Percentiles rank a stretch among this genome's conserved stretches.
These are phyloP conservation scores for Porphyra umbilicalis DNA, from an alignment of 31 red algal genomes.

Conservation along the genomic window DNA sequence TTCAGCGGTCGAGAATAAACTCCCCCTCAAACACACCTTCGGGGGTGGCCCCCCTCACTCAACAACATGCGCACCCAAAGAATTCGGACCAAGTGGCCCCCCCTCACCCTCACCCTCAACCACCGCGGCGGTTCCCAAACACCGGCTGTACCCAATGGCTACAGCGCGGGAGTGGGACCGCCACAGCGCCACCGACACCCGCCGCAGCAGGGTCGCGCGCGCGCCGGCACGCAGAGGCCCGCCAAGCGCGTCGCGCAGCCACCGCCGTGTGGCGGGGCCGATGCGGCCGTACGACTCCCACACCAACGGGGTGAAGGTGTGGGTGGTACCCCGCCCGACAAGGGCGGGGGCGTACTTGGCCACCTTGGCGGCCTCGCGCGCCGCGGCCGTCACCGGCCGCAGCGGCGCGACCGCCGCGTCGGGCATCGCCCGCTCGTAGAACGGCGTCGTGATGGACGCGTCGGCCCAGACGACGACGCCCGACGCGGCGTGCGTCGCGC, in stretches of 20 bases:
- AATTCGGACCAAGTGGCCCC: too few relatives aligned
- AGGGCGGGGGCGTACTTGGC: neutral
- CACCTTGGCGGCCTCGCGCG: neutral
- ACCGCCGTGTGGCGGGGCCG: neutral
- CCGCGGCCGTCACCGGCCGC: neutral
- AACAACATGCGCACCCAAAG: too few relatives aligned
- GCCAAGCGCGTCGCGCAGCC: neutral
- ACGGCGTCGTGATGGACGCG: neutral
- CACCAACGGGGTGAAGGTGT: neutral
- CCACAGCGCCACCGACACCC: neutral
- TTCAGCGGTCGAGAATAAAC: too few relatives aligned
- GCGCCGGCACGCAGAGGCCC: too few relatives aligned
- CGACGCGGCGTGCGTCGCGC: neutral
- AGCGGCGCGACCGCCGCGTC: neutral
- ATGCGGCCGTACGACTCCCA: neutral
- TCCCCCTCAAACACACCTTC: too few relatives aligned
- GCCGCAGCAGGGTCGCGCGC: neutral
- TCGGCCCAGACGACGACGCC: neutral
- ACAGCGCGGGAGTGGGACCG: neutral
- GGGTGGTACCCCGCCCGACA: too few relatives aligned
- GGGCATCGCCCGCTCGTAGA: neutral
- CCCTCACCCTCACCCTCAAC: too few relatives aligned
- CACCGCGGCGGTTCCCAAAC: too few relatives aligned
- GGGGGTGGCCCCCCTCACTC: too few relatives aligned
- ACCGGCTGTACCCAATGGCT: neutral